Conservation (phyloP, 805 yeast genomes). For the Phaffomyces thermotolerans region DNA sequence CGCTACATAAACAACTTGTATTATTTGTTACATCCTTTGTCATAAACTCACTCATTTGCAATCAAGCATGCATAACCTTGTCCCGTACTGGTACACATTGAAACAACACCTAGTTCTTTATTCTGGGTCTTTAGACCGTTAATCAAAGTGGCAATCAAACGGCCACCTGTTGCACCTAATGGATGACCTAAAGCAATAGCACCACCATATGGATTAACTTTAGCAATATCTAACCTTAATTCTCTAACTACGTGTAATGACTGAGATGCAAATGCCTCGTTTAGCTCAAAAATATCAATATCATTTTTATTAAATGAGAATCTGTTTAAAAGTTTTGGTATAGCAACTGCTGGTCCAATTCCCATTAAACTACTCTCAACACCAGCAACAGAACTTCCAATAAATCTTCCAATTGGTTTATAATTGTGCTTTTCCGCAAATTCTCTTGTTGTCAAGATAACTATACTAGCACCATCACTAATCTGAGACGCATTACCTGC, state of each 20-base stretch:
- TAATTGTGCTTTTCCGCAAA: constrained; percentile 65
- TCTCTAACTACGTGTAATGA: not conserved
- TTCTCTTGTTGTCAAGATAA: constrained; percentile 72
- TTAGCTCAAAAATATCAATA: constrained; percentile 41
- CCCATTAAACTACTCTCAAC: constrained; percentile 96
- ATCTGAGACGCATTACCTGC: constrained; percentile 95
- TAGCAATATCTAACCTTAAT: not conserved
- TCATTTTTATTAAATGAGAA: constrained; percentile 51
- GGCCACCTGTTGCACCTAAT: constrained; percentile 25
- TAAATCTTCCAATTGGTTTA: constrained; percentile 66
- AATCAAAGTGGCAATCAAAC: constrained; percentile 30
- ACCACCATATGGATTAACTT: constrained; percentile 3
- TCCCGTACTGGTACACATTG: constrained; percentile 37
- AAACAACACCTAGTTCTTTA: constrained; percentile 30
- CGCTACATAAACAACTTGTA: no score
- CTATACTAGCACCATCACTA: constrained; percentile 89
- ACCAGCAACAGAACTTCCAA: constrained; percentile 71
- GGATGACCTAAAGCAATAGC: constrained; percentile 2
- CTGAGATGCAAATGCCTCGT: constrained; percentile 3
- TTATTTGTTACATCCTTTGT: no score
- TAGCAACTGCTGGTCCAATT: constrained; percentile 89
- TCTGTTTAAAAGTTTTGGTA: constrained; percentile 67
- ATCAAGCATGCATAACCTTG: constrained; percentile 33
- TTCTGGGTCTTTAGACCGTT: constrained; percentile 27
- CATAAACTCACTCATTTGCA: constrained; percentile 24